A percentile compares a stretch with the other conserved stretches of the same genome.
phyloP scores from a whole-genome alignment of 805 yeast genomes.

The Kazachstania martiniae region DNA sequence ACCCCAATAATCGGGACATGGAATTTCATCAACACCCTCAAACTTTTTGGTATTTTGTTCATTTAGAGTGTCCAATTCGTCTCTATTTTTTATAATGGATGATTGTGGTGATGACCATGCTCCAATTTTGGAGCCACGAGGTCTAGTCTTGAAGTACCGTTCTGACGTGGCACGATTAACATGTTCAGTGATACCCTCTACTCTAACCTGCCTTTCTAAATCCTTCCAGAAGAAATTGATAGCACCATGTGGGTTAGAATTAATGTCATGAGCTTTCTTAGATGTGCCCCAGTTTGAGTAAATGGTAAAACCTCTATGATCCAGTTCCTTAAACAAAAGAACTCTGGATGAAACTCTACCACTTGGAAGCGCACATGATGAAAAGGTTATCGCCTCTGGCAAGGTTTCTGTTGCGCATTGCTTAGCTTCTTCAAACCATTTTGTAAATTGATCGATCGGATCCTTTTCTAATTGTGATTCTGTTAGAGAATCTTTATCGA shows the following conservation, averaged over 20 bases:
- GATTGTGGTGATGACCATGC: slow-evolving; percentile 97
- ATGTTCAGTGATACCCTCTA: slow-evolving; percentile 74
- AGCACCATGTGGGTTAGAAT: slow-evolving; percentile 67
- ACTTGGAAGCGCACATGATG: slow-evolving; percentile 78
- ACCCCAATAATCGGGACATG: slow-evolving; percentile 94
- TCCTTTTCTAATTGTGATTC: slow-evolving; percentile 40
- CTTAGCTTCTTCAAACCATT: slow-evolving; percentile 76
- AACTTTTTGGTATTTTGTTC: slow-evolving; percentile 43
- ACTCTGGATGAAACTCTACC: slow-evolving; percentile 81
- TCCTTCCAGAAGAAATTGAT: slow-evolving; percentile 87
- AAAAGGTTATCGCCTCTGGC: slow-evolving; percentile 78
- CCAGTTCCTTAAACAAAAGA: slow-evolving; percentile 81
- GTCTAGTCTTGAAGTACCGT: slow-evolving; percentile 74
- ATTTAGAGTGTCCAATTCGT: slow-evolving; percentile 48
- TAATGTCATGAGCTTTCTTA: slow-evolving; percentile 64
- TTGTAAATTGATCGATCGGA: slow-evolving; percentile 69
- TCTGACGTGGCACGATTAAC: slow-evolving; percentile 64
- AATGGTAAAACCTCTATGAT: slow-evolving; percentile 68
- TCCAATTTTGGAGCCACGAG: slow-evolving; percentile 85
- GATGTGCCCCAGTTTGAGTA: slow-evolving; percentile 88
- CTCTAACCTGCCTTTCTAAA: slow-evolving; percentile 81
- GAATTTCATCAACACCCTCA: slow-evolving; percentile 45
- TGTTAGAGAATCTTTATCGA: slow-evolving; percentile 52
- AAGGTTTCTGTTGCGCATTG: slow-evolving; percentile 40
- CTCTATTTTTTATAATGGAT: slow-evolving; percentile 43